Percentiles rank a stretch among this genome's conserved stretches.
These are phyloP conservation scores for Fusarium algeriense DNA, from an alignment of 2,329 filamentous ascomycete species.

Conservation along the genomic window DNA sequence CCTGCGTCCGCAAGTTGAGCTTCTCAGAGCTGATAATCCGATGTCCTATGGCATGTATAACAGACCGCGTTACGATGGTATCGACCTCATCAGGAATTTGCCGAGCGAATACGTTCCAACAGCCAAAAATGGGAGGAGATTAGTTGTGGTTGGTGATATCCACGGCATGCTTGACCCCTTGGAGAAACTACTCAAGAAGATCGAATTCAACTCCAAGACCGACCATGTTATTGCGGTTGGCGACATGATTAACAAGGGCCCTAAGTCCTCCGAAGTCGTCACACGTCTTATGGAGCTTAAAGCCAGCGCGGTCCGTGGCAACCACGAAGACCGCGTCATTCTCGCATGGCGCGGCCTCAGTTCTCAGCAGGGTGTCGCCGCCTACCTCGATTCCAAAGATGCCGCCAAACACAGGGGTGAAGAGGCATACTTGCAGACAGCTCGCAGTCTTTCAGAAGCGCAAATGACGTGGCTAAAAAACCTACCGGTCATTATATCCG, in stretches of 20 bases:
- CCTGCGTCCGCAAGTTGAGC: constrained; percentile 24
- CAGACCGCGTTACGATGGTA: constrained; percentile 54
- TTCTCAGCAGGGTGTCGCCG: constrained; percentile 43
- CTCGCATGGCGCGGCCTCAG: constrained; percentile 63
- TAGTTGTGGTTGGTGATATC: constrained; percentile 91
- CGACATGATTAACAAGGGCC: constrained; percentile 88
- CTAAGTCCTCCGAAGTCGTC: constrained; percentile 83
- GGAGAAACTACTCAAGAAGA: constrained; percentile 73
- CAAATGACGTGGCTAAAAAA: constrained; percentile 77
- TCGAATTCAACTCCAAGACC: constrained; percentile 65
- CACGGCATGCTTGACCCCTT: constrained; percentile 85
- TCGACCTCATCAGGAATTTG: constrained; percentile 49
- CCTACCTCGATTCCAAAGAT: constrained; percentile 44
- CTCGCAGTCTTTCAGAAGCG: constrained; percentile 63
- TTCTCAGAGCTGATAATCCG: constrained; percentile 49
- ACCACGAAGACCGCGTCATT: constrained; percentile 92
- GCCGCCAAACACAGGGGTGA: constrained; percentile 52
- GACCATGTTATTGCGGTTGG: constrained; percentile 84
- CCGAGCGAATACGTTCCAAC: constrained; percentile 51
- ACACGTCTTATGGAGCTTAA: constrained; percentile 78
- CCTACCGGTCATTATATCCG: constrained; percentile 82
- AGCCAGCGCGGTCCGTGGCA: constrained; percentile 88
- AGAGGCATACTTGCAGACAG: constrained; percentile 63
- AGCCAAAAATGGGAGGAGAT: constrained; percentile 62
- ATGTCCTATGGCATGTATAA: constrained; percentile 58